Base-by-base conservation (phyloP, 768 basidiomycete genomes). In the Filobasidium wieringae region DNA sequence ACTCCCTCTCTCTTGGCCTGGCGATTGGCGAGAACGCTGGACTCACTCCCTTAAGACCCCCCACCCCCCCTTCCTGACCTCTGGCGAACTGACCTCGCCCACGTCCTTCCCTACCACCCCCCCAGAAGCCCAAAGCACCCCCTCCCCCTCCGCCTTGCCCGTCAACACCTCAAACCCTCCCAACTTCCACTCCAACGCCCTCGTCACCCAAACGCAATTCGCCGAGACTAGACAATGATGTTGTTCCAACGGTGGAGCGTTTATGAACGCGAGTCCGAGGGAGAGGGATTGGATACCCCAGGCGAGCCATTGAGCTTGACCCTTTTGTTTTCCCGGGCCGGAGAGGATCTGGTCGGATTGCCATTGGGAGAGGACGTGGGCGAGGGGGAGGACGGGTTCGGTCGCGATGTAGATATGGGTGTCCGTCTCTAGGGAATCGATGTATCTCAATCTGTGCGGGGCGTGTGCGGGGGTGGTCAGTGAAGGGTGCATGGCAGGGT, bases 151-250 rank as follows among this genome's bases (percentile, higher is more conserved):
- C 64, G 83, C 86, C 8, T 84, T 80, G 63, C 80, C 87, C 65
- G 88, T 90, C 61, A 95, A 72, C 0, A 93, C 75, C 67, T 99
- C 95, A 67, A 97, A 91, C 0, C 93, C 93, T 19, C 88, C 92
- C 7, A 99, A 76, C 68, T 88, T 88, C 95, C 93, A 97, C 76
- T 99, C 95, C 5, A 93, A 88, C 0, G 89, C 87, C 0, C 85
- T 84, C 0, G 93, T 89, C 52, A 95, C 82, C 68, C 95, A 96
- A 58, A 96, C 81, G 1, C 87, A 83, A 57, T 66, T 63, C 0
- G 68, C 66, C 22, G 68, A 50, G 8, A 69, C 54, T 45, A 72
- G 69, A 1, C 69, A 89, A 88, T 19, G 89, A 87, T 4, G 86
- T 82, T 22, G 90, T 84, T 60, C 93, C 81, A 72, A 89, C 86